Evolutionary conservation across 306 rosid species (phyloP).

Genomic region (Purshia tridentata): DNA sequence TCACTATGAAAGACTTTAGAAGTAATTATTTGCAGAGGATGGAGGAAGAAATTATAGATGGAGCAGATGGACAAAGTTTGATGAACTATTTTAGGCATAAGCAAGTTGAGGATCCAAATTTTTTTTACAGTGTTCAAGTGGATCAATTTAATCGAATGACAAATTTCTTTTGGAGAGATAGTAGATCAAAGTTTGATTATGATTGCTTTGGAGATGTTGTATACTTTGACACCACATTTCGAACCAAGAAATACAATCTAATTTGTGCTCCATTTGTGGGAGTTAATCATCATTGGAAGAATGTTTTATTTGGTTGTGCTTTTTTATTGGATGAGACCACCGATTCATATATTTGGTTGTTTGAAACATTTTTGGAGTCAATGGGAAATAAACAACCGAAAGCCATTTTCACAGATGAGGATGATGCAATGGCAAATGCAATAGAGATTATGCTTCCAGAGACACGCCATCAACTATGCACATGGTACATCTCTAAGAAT

Average conservation of each 20-base stretch:
- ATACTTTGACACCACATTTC: slow-evolving; percentile 24
- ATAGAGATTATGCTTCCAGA: slow-evolving; percentile 1
- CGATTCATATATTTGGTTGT: slow-evolving; percentile 25
- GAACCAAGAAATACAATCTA: slow-evolving; percentile 19
- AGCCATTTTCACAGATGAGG: slow-evolving; percentile 19
- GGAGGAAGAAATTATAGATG: not conserved
- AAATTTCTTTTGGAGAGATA: slow-evolving; percentile 36
- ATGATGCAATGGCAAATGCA: slow-evolving; percentile 10
- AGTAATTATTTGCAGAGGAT: slow-evolving; percentile 1
- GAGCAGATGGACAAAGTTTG: slow-evolving; percentile 22
- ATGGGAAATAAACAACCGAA: slow-evolving; percentile 13
- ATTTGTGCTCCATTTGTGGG: slow-evolving; percentile 30
- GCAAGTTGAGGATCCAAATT: slow-evolving; percentile 22
- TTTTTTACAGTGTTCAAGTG: slow-evolving; percentile 28
- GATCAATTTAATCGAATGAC: slow-evolving; percentile 6
- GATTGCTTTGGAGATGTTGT: slow-evolving; percentile 29
- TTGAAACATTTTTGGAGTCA: slow-evolving; percentile 16
- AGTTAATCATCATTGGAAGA: slow-evolving; percentile 27
- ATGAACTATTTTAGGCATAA: slow-evolving; percentile 17
- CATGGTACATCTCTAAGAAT: slow-evolving; percentile 17
- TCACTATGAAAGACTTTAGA: not conserved
- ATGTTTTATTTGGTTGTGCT: slow-evolving; percentile 33
- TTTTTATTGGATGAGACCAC: slow-evolving; percentile 21
- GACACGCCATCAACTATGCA: slow-evolving; percentile 17
- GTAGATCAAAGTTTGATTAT: slow-evolving; percentile 23